A percentile compares a stretch with the other conserved stretches of the same genome.
These are phyloP conservation scores for Suillus decipiens DNA, from an alignment of 768 basidiomycete species.

Conservation along the genomic window DNA sequence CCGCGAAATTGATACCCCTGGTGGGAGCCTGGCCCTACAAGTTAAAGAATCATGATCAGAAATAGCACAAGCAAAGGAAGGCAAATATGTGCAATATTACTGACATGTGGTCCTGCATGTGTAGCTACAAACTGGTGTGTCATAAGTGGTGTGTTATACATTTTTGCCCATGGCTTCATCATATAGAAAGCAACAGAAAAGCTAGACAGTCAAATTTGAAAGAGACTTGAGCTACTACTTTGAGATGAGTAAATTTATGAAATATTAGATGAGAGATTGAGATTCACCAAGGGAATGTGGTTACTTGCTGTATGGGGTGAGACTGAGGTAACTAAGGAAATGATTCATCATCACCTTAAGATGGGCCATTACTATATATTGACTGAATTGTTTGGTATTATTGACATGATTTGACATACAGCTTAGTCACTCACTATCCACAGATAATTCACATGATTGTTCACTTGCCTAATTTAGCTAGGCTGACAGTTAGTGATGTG, in stretches of 20 bases:
- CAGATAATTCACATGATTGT: background rate
- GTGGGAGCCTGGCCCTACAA: background rate
- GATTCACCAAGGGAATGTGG: background rate
- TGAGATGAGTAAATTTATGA: background rate
- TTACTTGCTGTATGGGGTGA: background rate
- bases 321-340: background rate
- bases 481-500: no score
- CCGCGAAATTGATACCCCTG: background rate
- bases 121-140: background rate
- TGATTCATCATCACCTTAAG: background rate
- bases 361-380: background rate
- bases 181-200: constrained; percentile 1
- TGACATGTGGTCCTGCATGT: constrained; percentile 1
- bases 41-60: background rate
- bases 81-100: background rate
- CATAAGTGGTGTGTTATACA: background rate
- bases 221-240: no score
- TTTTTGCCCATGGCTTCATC: constrained; percentile 1
- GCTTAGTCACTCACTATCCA: background rate
- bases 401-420: background rate
- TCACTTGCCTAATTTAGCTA: background rate
- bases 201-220: background rate
- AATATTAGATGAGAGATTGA: background rate
- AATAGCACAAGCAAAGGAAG: background rate
- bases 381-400: background rate